phyloP scores from a whole-genome alignment of 768 basidiomycete species.

The Mycena maculata region DNA sequence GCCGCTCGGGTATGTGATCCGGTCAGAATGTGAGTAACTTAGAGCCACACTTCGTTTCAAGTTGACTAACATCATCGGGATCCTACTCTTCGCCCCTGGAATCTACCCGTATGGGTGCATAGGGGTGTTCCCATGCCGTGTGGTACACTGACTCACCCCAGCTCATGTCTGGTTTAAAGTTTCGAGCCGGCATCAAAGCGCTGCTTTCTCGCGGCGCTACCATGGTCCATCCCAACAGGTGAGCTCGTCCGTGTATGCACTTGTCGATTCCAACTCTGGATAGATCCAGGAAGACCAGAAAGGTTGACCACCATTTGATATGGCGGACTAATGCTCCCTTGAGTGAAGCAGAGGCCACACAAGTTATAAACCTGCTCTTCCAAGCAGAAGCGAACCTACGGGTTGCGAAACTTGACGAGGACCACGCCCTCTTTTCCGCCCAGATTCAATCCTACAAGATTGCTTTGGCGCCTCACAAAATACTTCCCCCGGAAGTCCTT shows the following conservation, averaged over 20 bases:
- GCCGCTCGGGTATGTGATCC: too few species aligned
- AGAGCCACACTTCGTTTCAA: not conserved
- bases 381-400: slow-evolving; percentile 20
- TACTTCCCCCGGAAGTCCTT: slow-evolving; percentile 28
- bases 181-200: not conserved
- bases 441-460: slow-evolving; percentile 25
- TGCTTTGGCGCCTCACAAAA: slow-evolving; percentile 29
- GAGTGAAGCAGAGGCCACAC: slow-evolving; percentile 11
- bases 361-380: slow-evolving; percentile 14
- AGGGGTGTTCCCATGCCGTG: slow-evolving; percentile 3
- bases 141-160: slow-evolving; percentile 12
- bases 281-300: slow-evolving; percentile 17
- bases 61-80: not conserved
- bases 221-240: slow-evolving; percentile 25
- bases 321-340: slow-evolving; percentile 29
- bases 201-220: slow-evolving; percentile 7
- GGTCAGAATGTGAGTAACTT: not conserved
- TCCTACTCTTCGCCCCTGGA: not conserved
- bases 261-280: not conserved
- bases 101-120: slow-evolving; percentile 22
- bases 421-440: slow-evolving; percentile 12
- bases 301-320: slow-evolving; percentile 17
- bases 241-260: not conserved
- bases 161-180: slow-evolving; percentile 26
- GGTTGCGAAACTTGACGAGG: slow-evolving; percentile 4